phyloP scores from a whole-genome alignment of 805 yeast species.

The Metschnikowia hibisci region DNA sequence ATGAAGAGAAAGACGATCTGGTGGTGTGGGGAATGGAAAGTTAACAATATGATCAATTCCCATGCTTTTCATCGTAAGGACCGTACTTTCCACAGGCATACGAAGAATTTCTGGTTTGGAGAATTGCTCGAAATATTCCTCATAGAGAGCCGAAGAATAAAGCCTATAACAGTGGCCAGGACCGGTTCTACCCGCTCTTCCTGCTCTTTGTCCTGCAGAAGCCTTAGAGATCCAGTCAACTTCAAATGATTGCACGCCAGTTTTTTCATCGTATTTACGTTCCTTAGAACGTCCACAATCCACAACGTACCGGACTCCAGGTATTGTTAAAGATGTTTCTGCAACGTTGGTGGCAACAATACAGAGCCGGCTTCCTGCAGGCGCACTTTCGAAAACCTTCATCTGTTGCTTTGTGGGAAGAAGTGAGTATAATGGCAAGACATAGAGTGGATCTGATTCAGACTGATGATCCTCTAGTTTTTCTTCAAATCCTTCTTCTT shows the following conservation, averaged over 20 bases:
- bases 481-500: slow-evolving; percentile 72
- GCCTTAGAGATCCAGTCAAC: slow-evolving; percentile 93
- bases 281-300: slow-evolving; percentile 95
- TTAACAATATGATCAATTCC: slow-evolving; percentile 87
- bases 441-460: slow-evolving; percentile 75
- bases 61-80: slow-evolving; percentile 93
- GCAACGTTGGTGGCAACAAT: slow-evolving; percentile 97
- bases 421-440: slow-evolving; percentile 86
- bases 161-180: slow-evolving; percentile 96
- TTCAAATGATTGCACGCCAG: slow-evolving; percentile 90
- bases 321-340: slow-evolving; percentile 94
- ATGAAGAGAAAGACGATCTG: slow-evolving; percentile 55
- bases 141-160: slow-evolving; percentile 90
- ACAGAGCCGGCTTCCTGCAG: slow-evolving; percentile 80
- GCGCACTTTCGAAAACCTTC: slow-evolving; percentile 85
- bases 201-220: slow-evolving; percentile 90
- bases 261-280: slow-evolving; percentile 71
- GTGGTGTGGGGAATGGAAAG: slow-evolving; percentile 96
- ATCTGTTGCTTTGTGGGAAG: slow-evolving; percentile 94
- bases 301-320: slow-evolving; percentile 89
- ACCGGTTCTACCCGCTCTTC: slow-evolving; percentile 98
- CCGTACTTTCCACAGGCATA: slow-evolving; percentile 97
- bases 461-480: slow-evolving; percentile 65
- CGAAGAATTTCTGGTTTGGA: slow-evolving; percentile 85
- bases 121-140: slow-evolving; percentile 78